These are phyloP conservation scores for Pichia terricola DNA, from an alignment of 1,139 yeast genomes.

Conservation along the genomic window DNA sequence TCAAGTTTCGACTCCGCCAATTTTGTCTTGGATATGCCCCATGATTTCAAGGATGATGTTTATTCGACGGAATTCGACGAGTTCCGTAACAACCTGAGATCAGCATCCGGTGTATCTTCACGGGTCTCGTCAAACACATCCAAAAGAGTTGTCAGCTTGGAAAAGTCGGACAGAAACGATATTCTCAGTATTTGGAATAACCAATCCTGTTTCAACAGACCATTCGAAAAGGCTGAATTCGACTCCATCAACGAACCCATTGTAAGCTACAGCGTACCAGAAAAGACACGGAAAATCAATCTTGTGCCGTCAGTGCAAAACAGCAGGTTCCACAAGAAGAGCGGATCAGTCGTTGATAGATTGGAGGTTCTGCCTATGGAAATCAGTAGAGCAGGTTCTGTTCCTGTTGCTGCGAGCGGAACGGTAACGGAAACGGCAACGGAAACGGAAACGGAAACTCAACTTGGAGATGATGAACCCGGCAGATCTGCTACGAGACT, in stretches of 20 bases:
- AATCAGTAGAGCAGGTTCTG: too few species aligned
- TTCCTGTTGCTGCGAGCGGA: too few species aligned
- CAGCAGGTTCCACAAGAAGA: constrained; percentile 8
- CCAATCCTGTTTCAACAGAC: constrained; percentile 18
- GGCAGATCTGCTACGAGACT: too few species aligned
- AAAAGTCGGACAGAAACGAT: constrained; percentile 21
- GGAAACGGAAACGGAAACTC: too few species aligned
- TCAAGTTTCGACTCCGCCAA: constrained; percentile 15
- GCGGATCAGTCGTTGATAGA: constrained; percentile 6
- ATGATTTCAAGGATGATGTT: constrained; percentile 16
- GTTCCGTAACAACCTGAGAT: constrained; percentile 10
- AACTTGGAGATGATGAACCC: too few species aligned
- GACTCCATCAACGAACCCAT: constrained; percentile 22
- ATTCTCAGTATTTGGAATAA: constrained; percentile 26
- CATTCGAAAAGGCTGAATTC: constrained; percentile 17
- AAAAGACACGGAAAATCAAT: background rate
- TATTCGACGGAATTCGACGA: constrained; percentile 13
- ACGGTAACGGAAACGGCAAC: too few species aligned
- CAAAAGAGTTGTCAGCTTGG: constrained; percentile 15
- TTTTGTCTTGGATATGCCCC: constrained; percentile 14
- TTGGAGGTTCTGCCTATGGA: constrained; percentile 11
- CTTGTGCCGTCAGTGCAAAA: constrained; percentile 12
- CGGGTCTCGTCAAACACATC: constrained; percentile 1
- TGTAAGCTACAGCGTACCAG: background rate
- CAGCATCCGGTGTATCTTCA: constrained; percentile 6